Conservation (phyloP, 202 grass and related monocot genomes). For the Panicum virgatum region DNA sequence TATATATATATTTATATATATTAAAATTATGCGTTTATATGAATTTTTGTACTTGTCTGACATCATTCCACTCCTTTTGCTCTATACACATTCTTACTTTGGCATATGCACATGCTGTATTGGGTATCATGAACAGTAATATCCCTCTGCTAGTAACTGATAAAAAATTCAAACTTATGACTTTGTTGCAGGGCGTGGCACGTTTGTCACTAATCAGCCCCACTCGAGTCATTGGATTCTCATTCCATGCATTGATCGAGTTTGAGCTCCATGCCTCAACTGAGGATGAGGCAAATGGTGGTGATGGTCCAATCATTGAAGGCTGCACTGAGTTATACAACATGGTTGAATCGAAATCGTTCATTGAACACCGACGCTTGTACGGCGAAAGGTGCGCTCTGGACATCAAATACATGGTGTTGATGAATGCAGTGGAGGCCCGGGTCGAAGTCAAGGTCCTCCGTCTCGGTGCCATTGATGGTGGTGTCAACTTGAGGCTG, state of each 20-base stretch:
- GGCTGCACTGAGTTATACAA: constrained; percentile 11
- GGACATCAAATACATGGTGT: constrained; percentile 18
- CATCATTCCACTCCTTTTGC: no score
- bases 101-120: no score
- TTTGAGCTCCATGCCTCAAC: neutral
- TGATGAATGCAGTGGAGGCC: constrained; percentile 9
- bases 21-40: no score
- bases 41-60: no score
- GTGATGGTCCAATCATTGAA: constrained; percentile 19
- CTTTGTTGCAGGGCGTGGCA: constrained; percentile 1
- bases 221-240: constrained; percentile 23
- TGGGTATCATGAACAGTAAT: neutral
- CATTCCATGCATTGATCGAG: constrained; percentile 9
- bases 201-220: constrained; percentile 12
- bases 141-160: no score
- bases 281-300: neutral
- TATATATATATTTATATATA: no score
- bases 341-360: neutral
- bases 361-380: neutral
- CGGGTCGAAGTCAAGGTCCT: constrained; percentile 14
- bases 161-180: neutral
- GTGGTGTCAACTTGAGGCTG: constrained; percentile 19
- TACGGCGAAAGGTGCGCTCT: constrained; percentile 17
- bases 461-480: no score
- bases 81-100: no score